Conservation (phyloP, 2,329 filamentous ascomycete species). For the Apiospora pterosperma region DNA sequence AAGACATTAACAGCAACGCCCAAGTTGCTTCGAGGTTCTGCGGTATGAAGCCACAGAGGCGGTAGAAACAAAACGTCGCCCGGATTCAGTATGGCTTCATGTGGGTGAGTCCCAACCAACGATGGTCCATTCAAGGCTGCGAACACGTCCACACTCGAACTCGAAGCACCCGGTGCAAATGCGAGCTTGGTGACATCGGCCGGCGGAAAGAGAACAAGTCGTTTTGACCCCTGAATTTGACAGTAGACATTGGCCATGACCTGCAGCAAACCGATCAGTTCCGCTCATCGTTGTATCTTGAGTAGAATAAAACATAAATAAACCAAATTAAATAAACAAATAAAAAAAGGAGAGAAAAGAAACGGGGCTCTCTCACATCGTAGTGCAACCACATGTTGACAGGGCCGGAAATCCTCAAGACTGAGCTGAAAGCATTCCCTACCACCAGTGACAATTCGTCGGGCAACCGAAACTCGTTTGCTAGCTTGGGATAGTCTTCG, state of each 20-base stretch:
- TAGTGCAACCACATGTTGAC: constrained; percentile 91
- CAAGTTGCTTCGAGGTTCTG: constrained; percentile 51
- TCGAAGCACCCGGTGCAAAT: constrained; percentile 75
- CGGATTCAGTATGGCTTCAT: constrained; percentile 62
- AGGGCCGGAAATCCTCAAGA: constrained; percentile 73
- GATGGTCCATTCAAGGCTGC: constrained; percentile 36
- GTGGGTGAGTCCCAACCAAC: constrained; percentile 53
- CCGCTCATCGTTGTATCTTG: too few relatives aligned
- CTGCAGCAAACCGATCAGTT: constrained; percentile 33
- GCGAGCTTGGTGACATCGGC: constrained; percentile 66
- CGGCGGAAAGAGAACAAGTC: constrained; percentile 75
- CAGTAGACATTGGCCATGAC: constrained; percentile 87
- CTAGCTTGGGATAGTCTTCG: constrained; percentile 68
- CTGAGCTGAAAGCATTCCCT: constrained; percentile 71
- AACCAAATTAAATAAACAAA: constrained; percentile 2
- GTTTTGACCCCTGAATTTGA: constrained; percentile 72
- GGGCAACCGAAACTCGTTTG: constrained; percentile 68
- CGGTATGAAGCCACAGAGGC: constrained; percentile 80
- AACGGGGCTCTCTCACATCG: constrained; percentile 52
- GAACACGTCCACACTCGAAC: constrained; percentile 74
- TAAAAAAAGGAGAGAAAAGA: not conserved
- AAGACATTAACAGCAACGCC: constrained; percentile 89
- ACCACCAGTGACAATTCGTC: constrained; percentile 53
- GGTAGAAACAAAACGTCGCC: constrained; percentile 82
- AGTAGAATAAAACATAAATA: too few relatives aligned